These are phyloP conservation scores for Choricystis sp. DNA, from an alignment of 139 green algal species.

Conservation along the genomic window DNA sequence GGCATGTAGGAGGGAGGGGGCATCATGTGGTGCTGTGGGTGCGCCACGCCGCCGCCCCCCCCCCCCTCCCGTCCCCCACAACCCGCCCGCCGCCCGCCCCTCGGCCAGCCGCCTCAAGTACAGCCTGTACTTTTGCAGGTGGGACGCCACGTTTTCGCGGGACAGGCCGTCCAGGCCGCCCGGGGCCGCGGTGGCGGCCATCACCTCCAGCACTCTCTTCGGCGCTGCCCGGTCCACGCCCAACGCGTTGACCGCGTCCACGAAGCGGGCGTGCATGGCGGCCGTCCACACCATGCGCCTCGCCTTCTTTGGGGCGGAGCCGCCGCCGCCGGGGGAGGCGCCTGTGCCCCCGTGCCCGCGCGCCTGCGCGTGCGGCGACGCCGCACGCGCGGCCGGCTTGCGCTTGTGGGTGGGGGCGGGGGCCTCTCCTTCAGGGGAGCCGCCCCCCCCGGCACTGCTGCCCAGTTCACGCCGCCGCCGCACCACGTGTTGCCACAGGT, in stretches of 20 bases:
- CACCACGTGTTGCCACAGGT: slow-evolving; percentile 96
- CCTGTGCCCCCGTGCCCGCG: slow-evolving; percentile 6
- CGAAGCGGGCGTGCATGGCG: slow-evolving; percentile 94
- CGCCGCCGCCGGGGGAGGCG: slow-evolving; percentile 8
- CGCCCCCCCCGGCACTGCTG: slow-evolving; percentile 2
- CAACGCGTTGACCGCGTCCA: slow-evolving; percentile 81
- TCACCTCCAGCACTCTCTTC: slow-evolving; percentile 94
- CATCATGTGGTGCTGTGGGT: too few relatives aligned
- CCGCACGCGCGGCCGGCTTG: not conserved
- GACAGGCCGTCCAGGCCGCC: slow-evolving; percentile 66
- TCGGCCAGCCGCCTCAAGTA: slow-evolving; percentile 73
- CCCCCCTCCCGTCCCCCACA: too few relatives aligned
- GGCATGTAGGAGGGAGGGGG: too few relatives aligned
- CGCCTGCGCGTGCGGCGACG: slow-evolving; percentile 14
- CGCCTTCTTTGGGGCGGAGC: slow-evolving; percentile 51
- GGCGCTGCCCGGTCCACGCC: slow-evolving; percentile 93
- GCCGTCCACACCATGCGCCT: slow-evolving; percentile 82
- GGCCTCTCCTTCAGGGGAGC: not conserved
- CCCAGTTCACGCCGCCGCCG: slow-evolving; percentile 21
- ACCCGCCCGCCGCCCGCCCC: not conserved
- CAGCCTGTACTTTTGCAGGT: slow-evolving; percentile 87
- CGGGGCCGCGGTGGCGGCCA: slow-evolving; percentile 21
- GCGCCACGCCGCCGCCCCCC: too few relatives aligned
- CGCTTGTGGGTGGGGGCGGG: not conserved
- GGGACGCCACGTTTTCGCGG: slow-evolving; percentile 86